Percentiles rank a stretch among this genome's conserved stretches.
These are phyloP conservation scores for Colletotrichum filicis DNA, from an alignment of 2,329 filamentous ascomycete genomes.

Conservation along the genomic window DNA sequence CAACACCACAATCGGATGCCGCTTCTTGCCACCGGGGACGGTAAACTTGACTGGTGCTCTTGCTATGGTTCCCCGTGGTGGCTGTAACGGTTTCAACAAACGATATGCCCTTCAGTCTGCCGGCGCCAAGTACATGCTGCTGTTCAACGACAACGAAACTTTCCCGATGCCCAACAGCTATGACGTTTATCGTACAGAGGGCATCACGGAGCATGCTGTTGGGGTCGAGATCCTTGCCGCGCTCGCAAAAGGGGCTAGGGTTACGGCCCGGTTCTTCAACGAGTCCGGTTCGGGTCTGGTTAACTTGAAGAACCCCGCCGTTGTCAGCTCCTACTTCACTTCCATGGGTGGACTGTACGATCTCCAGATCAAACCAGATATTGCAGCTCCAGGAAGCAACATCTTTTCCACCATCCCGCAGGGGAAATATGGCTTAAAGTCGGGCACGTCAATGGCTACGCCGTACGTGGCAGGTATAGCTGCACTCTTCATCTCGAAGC, in stretches of 20 bases:
- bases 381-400: slow-evolving; percentile 59
- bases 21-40: slow-evolving; percentile 47
- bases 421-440: slow-evolving; percentile 55
- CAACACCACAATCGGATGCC: slow-evolving; percentile 49
- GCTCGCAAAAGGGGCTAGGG: neutral
- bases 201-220: neutral
- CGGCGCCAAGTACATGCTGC: slow-evolving; percentile 52
- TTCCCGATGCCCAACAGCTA: slow-evolving; percentile 16
- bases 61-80: slow-evolving; percentile 46
- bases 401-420: slow-evolving; percentile 62
- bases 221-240: slow-evolving; percentile 13
- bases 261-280: slow-evolving; percentile 16
- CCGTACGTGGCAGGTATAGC: slow-evolving; percentile 65
- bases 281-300: neutral
- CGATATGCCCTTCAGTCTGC: slow-evolving; percentile 49
- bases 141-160: slow-evolving; percentile 47
- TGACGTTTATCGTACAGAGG: neutral
- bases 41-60: slow-evolving; percentile 52
- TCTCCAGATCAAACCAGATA: slow-evolving; percentile 60
- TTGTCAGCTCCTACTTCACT: slow-evolving; percentile 48
- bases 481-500: slow-evolving; percentile 55
- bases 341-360: slow-evolving; percentile 65
- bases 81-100: slow-evolving; percentile 40
- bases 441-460: slow-evolving; percentile 67
- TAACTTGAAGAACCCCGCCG: slow-evolving; percentile 8